Conservation (phyloP, 2,329 filamentous ascomycete genomes). For the Scedosporium minutisporum region DNA sequence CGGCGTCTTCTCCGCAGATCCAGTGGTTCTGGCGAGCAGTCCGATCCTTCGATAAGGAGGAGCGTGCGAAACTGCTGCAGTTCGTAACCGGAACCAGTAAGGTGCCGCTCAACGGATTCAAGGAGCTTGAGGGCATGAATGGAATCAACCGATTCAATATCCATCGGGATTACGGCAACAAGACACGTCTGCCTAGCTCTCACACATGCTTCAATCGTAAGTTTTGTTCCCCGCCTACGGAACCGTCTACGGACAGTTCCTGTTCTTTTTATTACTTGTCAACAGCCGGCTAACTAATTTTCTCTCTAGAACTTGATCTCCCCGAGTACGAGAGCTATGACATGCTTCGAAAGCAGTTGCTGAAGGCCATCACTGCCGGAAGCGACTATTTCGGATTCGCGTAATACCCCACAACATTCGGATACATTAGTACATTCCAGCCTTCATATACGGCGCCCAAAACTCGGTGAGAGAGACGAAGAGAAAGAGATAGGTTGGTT, state of each 20-base stretch:
- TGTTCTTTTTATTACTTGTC: neutral
- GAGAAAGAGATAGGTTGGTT: neutral
- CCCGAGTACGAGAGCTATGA: constrained; percentile 98
- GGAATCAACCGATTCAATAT: constrained; percentile 98
- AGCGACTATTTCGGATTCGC: constrained; percentile 98
- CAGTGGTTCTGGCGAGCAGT: constrained; percentile 99
- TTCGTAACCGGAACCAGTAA: constrained; percentile 98
- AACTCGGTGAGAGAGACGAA: neutral
- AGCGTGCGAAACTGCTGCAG: constrained; percentile 90
- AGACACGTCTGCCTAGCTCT: constrained; percentile 87
- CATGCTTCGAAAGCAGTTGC: constrained; percentile 71
- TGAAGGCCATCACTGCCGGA: constrained; percentile 95
- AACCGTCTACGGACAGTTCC: neutral
- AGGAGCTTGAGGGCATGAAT: constrained; percentile 98
- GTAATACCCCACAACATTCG: constrained; percentile 33
- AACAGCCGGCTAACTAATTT: constrained; percentile 24
- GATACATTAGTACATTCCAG: neutral
- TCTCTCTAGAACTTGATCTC: constrained; percentile 73
- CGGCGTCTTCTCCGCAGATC: constrained; percentile 85
- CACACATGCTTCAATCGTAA: constrained; percentile 99
- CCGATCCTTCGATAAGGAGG: constrained; percentile 96
- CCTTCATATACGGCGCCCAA: neutral
- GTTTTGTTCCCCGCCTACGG: constrained; percentile 34
- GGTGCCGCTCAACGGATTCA: constrained; percentile 96
- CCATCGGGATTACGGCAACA: constrained; percentile 93